Conservation (phyloP, 108 stramenopile genomes). For the Pseudonitzschia pungens region DNA sequence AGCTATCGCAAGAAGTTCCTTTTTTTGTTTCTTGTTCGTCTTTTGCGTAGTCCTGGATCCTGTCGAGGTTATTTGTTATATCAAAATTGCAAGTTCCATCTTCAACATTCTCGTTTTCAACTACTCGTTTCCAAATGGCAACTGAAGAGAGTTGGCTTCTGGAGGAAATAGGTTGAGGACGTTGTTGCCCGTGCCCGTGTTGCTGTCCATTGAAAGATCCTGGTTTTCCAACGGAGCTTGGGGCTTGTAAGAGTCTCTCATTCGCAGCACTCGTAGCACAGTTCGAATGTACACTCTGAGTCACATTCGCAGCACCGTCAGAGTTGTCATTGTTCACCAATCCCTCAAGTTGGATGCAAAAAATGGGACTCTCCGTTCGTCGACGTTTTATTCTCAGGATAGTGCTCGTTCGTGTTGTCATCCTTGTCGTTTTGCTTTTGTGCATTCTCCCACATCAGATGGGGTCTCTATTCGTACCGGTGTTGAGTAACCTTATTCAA, state of each 20-base stretch:
- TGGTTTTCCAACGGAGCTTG: neutral
- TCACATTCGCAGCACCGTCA: neutral
- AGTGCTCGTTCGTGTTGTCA: slow-evolving; percentile 12
- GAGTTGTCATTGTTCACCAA: neutral
- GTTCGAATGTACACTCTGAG: too few relatives aligned
- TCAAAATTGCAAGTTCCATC: neutral
- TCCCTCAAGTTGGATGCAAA: slow-evolving; percentile 33
- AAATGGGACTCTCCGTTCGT: slow-evolving; percentile 32
- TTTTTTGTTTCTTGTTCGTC: neutral
- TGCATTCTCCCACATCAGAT: too few relatives aligned
- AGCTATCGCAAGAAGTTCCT: slow-evolving; percentile 5
- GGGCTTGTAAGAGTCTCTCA: neutral
- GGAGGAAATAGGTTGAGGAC: neutral
- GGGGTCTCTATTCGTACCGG: too few relatives aligned
- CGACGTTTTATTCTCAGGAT: slow-evolving; percentile 38
- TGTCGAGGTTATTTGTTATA: neutral
- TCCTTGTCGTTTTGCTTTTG: neutral
- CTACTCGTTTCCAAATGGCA: slow-evolving; percentile 34
- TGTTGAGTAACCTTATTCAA: too few relatives aligned
- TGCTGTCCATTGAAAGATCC: neutral
- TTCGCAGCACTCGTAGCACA: too few relatives aligned
- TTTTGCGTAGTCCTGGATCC: too few relatives aligned
- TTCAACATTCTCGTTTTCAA: neutral
- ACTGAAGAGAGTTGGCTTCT: slow-evolving; percentile 3
- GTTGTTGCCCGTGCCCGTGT: neutral